These are phyloP conservation scores for Sarcomyxa edulis DNA, from an alignment of 768 basidiomycete genomes.

Conservation along the genomic window DNA sequence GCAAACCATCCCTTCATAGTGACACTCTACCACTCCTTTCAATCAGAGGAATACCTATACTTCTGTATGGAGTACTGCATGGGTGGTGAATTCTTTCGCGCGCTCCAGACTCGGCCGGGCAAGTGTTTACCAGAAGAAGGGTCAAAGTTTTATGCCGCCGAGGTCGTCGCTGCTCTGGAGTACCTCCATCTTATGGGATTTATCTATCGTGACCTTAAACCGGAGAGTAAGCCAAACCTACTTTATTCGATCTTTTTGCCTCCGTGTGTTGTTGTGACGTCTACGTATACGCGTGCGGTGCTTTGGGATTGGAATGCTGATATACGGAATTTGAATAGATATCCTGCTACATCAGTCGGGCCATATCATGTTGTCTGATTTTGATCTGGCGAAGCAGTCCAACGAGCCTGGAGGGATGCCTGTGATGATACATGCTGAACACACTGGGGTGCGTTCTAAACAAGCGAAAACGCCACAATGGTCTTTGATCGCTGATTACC, in stretches of 20 bases:
- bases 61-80: conserved; percentile 99
- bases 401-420: conserved; percentile 82
- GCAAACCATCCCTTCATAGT: conserved; percentile 99
- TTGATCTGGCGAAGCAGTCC: conserved; percentile 96
- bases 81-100: conserved; percentile 99
- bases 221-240: conserved; percentile 76
- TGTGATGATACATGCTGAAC: conserved; percentile 80
- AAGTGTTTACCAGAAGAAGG: conserved; percentile 96
- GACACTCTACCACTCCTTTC: conserved; percentile 98
- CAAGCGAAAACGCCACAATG: conserved; percentile 4
- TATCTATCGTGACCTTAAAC: conserved; percentile 98
- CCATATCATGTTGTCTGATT: conserved; percentile 99
- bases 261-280: too few relatives aligned
- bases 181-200: conserved; percentile 99
- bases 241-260: conserved; percentile 11
- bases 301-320: background rate
- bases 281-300: conserved; percentile 1
- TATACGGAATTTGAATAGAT: conserved; percentile 49
- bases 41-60: conserved; percentile 96
- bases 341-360: conserved; percentile 97
- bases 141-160: conserved; percentile 96
- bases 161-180: conserved; percentile 95
- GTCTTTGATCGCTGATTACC: conserved; percentile 5
- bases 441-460: conserved; percentile 73
- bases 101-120: conserved; percentile 92